These are phyloP conservation scores for Herpetomonas samuelpessoai DNA, from an alignment of 208 protist genomes.

Conservation along the genomic window DNA sequence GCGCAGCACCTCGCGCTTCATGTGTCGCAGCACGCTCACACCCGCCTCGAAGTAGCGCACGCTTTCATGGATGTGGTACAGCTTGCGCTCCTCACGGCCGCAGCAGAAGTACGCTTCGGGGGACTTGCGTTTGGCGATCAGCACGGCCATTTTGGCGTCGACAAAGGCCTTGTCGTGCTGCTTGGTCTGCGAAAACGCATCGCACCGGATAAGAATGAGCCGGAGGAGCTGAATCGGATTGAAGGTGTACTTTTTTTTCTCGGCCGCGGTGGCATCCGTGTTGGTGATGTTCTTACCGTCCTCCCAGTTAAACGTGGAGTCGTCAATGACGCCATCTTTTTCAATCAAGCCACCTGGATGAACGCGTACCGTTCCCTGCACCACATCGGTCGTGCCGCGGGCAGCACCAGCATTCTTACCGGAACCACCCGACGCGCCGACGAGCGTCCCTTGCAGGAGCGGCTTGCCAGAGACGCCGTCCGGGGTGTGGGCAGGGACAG, in stretches of 20 bases:
- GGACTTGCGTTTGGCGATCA: slow-evolving; percentile 42
- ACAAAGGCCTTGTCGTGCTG: slow-evolving; percentile 58
- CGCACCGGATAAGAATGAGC: slow-evolving; percentile 66
- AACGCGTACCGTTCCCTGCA: background rate
- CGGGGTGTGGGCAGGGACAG: background rate
- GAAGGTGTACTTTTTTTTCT: slow-evolving; percentile 22
- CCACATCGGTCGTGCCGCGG: background rate
- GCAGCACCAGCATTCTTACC: background rate
- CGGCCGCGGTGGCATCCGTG: slow-evolving; percentile 9
- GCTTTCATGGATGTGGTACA: slow-evolving; percentile 46
- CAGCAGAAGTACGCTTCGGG: slow-evolving; percentile 68
- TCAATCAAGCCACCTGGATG: background rate
- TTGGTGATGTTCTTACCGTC: background rate
- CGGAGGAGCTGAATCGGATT: slow-evolving; percentile 63
- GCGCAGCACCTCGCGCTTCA: slow-evolving; percentile 19
- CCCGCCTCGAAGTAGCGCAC: slow-evolving; percentile 63
- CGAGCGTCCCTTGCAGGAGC: background rate
- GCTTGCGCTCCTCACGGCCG: slow-evolving; percentile 54
- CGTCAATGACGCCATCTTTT: background rate
- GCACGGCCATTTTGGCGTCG: slow-evolving; percentile 52
- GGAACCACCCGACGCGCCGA: background rate
- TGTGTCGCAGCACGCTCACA: slow-evolving; percentile 43
- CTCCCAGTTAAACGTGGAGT: background rate
- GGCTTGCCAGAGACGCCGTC: background rate
- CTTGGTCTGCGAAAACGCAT: slow-evolving; percentile 50